phyloP scores from a whole-genome alignment of 2,329 filamentous ascomycete genomes.

The Epichloe hybrida region DNA sequence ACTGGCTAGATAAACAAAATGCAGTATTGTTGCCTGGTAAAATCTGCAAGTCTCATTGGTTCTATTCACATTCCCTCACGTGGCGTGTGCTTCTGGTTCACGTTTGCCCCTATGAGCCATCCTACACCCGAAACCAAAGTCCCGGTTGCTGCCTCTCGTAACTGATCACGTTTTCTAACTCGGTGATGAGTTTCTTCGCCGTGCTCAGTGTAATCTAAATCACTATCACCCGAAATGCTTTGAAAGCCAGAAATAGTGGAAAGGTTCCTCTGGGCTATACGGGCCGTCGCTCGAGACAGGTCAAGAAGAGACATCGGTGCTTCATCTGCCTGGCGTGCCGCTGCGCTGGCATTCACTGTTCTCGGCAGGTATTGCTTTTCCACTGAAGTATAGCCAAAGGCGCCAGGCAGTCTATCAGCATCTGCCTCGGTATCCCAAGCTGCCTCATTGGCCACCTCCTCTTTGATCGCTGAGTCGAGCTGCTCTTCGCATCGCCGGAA shows the following conservation, averaged over 20 bases:
- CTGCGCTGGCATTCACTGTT: slow-evolving; percentile 21
- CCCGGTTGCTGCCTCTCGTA: slow-evolving; percentile 53
- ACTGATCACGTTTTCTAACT: slow-evolving; percentile 58
- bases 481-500: slow-evolving; percentile 72
- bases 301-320: slow-evolving; percentile 54
- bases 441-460: slow-evolving; percentile 55
- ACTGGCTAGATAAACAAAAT: background rate
- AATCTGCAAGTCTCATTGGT: background rate
- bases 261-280: slow-evolving; percentile 44
- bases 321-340: slow-evolving; percentile 32
- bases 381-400: slow-evolving; percentile 27
- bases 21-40: background rate
- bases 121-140: slow-evolving; percentile 53
- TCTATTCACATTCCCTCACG: background rate
- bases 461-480: slow-evolving; percentile 49
- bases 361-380: slow-evolving; percentile 15
- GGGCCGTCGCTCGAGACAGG: slow-evolving; percentile 46
- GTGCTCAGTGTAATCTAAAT: slow-evolving; percentile 7
- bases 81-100: slow-evolving; percentile 10
- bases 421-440: slow-evolving; percentile 58
- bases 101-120: slow-evolving; percentile 50
- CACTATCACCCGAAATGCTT: slow-evolving; percentile 11
- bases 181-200: slow-evolving; percentile 22
- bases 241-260: slow-evolving; percentile 40
- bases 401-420: slow-evolving; percentile 40